Evolutionary conservation across 805 yeast species (phyloP), one percentile per base, ranked within the genome.

Genomic region (Maudiozyma turicensis): DNA sequence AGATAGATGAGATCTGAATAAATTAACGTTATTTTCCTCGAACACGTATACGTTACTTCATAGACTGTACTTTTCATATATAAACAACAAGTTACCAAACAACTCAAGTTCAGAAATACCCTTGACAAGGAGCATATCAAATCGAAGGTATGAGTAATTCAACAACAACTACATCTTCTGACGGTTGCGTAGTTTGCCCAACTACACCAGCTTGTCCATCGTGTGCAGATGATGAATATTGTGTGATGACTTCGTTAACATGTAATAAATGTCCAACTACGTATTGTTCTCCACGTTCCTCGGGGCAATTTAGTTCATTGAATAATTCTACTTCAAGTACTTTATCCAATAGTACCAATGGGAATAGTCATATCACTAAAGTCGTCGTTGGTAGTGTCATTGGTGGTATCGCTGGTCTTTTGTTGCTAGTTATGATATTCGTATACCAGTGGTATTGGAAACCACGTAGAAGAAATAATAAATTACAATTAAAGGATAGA

Each of bases 361-460:
- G 72, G 44, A 63, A 72, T 14, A 6, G 31, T 6, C 44, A 43
- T 32, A 10, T n/a, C 6, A 48, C 29, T 29, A 86, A 81, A 6
- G 74, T 83, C 20, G 85, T 82, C 0, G 91, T 89, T 26, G 90
- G 89, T 29, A 81, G 82, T 1, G 75, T 81, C 2, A 89, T 80
- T 2, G 90, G 86, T 15, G 82, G 84, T 14, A 71, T 78, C 1
- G 74, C 69, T 1, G 77, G 72, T 1, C 51, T 76, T 5, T 58
- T 72, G 0, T 58, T 66, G 9, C 54, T 71, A 1, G 52, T 70
- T 30, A 55, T 70, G 28, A 68, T 74, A 52, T 71, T 60, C 45
- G 60, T 72, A 30, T 69, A 74, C 50, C 69, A 73, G 53, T 71
- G 63, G 54, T 72, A 67, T 57, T 73, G 74, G 71, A 68, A 66